phyloP scores from a whole-genome alignment of 2,329 filamentous ascomycete species.

The Colletotrichum liaoningense region DNA sequence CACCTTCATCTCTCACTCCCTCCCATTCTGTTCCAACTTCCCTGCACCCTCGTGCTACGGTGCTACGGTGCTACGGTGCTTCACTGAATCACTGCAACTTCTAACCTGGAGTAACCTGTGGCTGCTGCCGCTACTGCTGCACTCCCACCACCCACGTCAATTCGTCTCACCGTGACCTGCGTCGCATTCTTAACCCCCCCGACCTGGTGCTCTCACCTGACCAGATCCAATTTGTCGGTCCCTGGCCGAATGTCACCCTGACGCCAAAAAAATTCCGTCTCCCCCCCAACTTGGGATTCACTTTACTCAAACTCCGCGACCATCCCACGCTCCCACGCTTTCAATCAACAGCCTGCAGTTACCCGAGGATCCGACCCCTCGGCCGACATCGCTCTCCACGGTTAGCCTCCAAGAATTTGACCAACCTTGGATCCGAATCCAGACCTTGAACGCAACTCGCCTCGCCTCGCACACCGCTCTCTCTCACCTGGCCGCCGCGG shows the following conservation, averaged over 20 bases:
- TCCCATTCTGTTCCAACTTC: background rate
- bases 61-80: background rate
- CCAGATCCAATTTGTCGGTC: constrained; percentile 29
- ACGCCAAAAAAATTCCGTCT: constrained; percentile 4
- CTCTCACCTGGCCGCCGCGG: background rate
- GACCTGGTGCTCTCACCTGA: constrained; percentile 24
- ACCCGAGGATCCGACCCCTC: constrained; percentile 22
- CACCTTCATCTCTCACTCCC: background rate
- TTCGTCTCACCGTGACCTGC: constrained; percentile 6
- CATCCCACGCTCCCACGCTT: background rate
- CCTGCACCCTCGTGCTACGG: background rate
- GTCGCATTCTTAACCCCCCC: constrained; percentile 25
- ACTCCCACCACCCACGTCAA: constrained; percentile 12
- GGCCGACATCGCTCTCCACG: constrained; percentile 25
- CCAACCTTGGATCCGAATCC: background rate
- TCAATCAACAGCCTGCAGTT: background rate
- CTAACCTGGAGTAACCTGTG: background rate
- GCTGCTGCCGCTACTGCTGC: background rate
- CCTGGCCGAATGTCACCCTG: constrained; percentile 21
- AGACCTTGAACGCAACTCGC: background rate
- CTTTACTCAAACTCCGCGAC: background rate
- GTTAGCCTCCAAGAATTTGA: background rate
- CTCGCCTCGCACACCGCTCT: constrained; percentile 25
- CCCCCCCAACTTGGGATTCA: constrained; percentile 4
- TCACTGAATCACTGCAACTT: too few relatives aligned